Evolutionary conservation across 495 filamentous ascomycete genomes (phyloP), one percentile per base, ranked within the genome.

Genomic region (Penicillium herquei): DNA sequence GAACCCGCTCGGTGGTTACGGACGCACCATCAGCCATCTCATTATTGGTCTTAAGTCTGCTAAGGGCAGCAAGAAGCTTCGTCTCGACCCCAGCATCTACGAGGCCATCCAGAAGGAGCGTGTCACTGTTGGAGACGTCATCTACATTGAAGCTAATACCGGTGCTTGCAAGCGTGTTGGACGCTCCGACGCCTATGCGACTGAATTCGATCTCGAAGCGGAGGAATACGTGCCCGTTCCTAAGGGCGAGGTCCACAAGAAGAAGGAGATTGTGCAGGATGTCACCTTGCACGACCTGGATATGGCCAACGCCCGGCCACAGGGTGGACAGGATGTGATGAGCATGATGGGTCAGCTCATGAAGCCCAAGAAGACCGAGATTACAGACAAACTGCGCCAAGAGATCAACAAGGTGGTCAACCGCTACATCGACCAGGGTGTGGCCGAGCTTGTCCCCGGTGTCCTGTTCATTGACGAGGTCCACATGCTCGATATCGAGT

Each of bases 241-340:
- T 16, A 97, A 98, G 75, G 94, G 94, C 40, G 94, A 98, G 63
- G 94, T 98, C 39, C 94, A 97, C 76, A 98, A 98, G 81, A 96
- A 97, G 83, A 98, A 98, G 78, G 94, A 98, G 75, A 93, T 98
- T 52, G 94, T 98, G n/a, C 94, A 98, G 69, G 94, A 98, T 66
- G 94, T 98, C 53, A 96, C 92, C 33, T 80, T 98, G 53, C 94
- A 98, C 64, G 94, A 98, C 62, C 77, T 98, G 45, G 94, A 98
- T 68, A 91, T 96, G 59, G 94, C 94, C 59, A 98, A 98, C 63
- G 90, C 94, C 10, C 81, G 93, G 54, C 95, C 94, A 11, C 80
- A 96, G 78, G 93, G 94, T 33, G 94, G 94, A 52, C 94, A 98
- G 76, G 94, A 98, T 70, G 92, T 98, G 53, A 96, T 98, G 92